These are phyloP conservation scores for Silene latifolia DNA, from an alignment of 148 eudicot species.

Conservation along the genomic window DNA sequence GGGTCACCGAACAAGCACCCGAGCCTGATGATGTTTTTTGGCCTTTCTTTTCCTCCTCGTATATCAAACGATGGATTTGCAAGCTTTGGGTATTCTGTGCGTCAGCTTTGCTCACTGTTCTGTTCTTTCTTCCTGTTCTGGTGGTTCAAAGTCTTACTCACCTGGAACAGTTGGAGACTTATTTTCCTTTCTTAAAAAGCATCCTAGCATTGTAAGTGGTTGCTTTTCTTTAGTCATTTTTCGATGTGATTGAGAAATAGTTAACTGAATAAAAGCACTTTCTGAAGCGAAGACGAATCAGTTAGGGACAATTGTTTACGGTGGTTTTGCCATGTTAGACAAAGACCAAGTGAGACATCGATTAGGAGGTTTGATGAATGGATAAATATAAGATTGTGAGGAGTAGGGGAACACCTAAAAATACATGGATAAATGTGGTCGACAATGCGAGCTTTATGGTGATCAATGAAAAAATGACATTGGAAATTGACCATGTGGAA, in stretches of 20 bases:
- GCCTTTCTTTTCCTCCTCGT: slow-evolving; percentile 88
- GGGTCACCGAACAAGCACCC: slow-evolving; percentile 88
- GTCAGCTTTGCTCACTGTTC: slow-evolving; percentile 42
- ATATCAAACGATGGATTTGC: slow-evolving; percentile 59
- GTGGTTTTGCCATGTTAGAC: not conserved
- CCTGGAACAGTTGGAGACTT: slow-evolving; percentile 63
- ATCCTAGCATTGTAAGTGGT: slow-evolving; percentile 63
- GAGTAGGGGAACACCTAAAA: too few relatives aligned
- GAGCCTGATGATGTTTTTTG: slow-evolving; percentile 84
- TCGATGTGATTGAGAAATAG: not conserved
- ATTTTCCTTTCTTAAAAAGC: slow-evolving; percentile 65
- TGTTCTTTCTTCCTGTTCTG: slow-evolving; percentile 71
- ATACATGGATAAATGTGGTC: too few relatives aligned
- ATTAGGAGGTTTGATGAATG: not conserved
- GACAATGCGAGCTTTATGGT: too few relatives aligned
- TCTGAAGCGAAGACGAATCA: not conserved
- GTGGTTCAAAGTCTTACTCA: slow-evolving; percentile 86
- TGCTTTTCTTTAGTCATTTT: not conserved
- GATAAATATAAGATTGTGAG: too few relatives aligned
- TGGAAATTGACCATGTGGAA: too few relatives aligned
- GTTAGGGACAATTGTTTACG: not conserved
- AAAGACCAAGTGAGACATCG: not conserved
- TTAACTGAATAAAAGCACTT: not conserved
- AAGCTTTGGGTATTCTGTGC: slow-evolving; percentile 48
- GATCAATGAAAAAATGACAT: too few relatives aligned